Evolutionary conservation across 441 rosid genomes (phyloP).

Genomic region (Eruca vesicaria): DNA sequence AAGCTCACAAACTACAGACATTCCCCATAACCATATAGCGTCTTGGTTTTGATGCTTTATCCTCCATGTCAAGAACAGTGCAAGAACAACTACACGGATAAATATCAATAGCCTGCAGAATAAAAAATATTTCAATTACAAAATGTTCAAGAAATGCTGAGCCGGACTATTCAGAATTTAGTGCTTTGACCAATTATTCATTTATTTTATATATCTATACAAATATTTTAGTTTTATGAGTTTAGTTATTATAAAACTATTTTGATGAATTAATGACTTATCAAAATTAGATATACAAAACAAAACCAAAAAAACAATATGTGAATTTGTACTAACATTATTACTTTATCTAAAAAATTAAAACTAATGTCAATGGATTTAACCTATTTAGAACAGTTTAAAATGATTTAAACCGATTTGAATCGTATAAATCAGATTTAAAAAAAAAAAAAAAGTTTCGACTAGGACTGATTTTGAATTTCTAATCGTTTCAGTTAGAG

Average conservation of each 20-base stretch:
- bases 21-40: slow-evolving; percentile 93
- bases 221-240: neutral
- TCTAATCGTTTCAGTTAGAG: neutral
- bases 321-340: neutral
- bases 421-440: neutral
- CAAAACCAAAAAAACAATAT: neutral
- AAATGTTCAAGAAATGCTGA: neutral
- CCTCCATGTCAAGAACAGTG: slow-evolving; percentile 77
- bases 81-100: slow-evolving; percentile 67
- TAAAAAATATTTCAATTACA: neutral
- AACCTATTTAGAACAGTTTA: no score
- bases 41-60: slow-evolving; percentile 52
- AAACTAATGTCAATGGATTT: no score
- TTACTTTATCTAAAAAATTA: neutral
- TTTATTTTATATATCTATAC: no score
- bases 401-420: neutral
- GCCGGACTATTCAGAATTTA: no score
- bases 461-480: no score
- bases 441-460: no score
- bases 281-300: neutral
- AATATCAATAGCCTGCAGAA: slow-evolving; percentile 68
- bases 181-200: no score
- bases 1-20: slow-evolving; percentile 91
- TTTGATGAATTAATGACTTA: neutral
- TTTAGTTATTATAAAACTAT: no score